A percentile compares a stretch with the other conserved stretches of the same genome.
phyloP scores from a whole-genome alignment of 805 yeast genomes.

The Zygosaccharomyces kombuchaensis region DNA sequence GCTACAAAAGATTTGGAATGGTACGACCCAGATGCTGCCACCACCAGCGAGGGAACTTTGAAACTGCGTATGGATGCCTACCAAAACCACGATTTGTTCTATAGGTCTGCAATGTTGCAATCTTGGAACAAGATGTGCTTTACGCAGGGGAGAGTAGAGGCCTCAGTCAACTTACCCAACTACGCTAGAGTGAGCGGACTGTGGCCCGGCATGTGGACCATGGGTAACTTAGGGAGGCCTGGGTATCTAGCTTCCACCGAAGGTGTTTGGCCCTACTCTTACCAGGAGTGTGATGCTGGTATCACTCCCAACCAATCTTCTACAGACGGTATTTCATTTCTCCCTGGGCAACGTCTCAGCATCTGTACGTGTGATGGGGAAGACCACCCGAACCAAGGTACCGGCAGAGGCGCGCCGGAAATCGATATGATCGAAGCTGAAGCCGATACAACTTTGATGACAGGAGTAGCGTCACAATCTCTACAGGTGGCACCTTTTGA shows the following conservation, averaged over 20 bases:
- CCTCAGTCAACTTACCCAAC: conserved; percentile 74
- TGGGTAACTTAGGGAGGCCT: conserved; percentile 91
- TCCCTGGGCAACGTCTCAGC: conserved; percentile 79
- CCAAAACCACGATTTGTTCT: conserved; percentile 69
- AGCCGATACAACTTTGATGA: conserved; percentile 48
- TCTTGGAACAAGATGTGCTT: conserved; percentile 90
- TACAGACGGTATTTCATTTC: conserved; percentile 78
- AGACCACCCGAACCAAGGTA: conserved; percentile 83
- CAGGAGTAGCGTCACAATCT: conserved; percentile 86
- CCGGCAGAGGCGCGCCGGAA: conserved; percentile 94
- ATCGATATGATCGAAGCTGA: conserved; percentile 90
- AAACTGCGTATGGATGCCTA: conserved; percentile 73
- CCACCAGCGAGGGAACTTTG: conserved; percentile 71
- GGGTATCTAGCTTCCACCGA: conserved; percentile 85
- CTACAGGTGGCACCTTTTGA: conserved; percentile 91
- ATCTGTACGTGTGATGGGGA: conserved; percentile 77
- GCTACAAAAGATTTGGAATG: conserved; percentile 91
- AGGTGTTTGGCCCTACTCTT: conserved; percentile 94
- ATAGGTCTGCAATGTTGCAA: conserved; percentile 89
- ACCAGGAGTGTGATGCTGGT: conserved; percentile 86
- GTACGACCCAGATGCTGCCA: conserved; percentile 89
- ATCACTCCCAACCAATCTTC: conserved; percentile 91
- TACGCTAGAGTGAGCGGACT: conserved; percentile 73
- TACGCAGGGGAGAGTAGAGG: conserved; percentile 76
- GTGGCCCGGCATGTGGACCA: conserved; percentile 96